Conservation (phyloP, 257 asterid species). For the Solanum pennellii region DNA sequence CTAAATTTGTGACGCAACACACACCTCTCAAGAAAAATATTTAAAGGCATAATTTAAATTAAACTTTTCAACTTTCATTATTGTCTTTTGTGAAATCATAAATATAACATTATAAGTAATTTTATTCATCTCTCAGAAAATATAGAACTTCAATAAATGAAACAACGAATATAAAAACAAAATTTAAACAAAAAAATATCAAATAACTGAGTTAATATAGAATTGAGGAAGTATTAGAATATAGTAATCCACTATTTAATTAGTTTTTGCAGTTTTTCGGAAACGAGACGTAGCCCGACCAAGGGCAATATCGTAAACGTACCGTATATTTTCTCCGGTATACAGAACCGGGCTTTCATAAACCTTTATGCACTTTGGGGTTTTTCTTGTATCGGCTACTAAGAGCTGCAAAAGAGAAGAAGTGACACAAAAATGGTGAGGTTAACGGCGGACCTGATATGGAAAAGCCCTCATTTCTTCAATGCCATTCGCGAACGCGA, state of each 20-base stretch:
- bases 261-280: background rate
- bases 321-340: background rate
- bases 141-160: too few relatives aligned
- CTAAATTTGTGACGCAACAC: background rate
- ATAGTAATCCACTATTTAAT: background rate
- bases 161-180: too few relatives aligned
- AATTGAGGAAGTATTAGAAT: too few relatives aligned
- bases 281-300: background rate
- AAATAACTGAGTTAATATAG: too few relatives aligned
- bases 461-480: constrained; percentile 97
- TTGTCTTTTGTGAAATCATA: too few relatives aligned
- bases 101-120: too few relatives aligned
- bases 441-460: constrained; percentile 72
- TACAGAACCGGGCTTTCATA: background rate
- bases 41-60: rapidly evolving
- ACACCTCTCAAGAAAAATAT: background rate
- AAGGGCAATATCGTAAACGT: background rate
- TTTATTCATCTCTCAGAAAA: rapidly evolving
- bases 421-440: constrained; percentile 49
- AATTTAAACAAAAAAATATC: too few relatives aligned
- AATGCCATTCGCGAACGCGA: constrained; percentile 94
- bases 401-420: background rate
- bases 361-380: background rate
- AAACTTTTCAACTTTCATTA: rapidly evolving
- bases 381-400: background rate